These are phyloP conservation scores for Cutaneotrichosporon daszewskae DNA, from an alignment of 1,284 basidiomycete genomes.

Conservation along the genomic window DNA sequence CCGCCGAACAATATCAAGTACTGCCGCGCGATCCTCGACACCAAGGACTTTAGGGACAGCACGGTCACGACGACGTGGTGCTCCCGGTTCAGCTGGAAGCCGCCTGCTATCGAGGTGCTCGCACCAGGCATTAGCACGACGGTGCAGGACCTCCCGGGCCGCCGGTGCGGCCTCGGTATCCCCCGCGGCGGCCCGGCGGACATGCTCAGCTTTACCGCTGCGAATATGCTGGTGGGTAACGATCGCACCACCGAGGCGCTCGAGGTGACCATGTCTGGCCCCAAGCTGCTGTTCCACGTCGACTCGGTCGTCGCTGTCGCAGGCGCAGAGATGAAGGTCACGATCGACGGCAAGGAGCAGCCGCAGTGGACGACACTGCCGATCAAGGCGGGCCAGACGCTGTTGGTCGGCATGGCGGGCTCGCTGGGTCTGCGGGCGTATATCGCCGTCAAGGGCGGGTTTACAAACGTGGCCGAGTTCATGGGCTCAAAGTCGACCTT, in stretches of 20 bases:
- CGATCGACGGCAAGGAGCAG: constrained; percentile 49
- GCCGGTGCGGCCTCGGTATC: constrained; percentile 57
- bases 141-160: constrained; percentile 61
- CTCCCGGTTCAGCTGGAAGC: constrained; percentile 41
- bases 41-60: constrained; percentile 51
- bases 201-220: constrained; percentile 55
- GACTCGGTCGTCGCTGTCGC: constrained; percentile 56
- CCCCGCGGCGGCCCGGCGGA: constrained; percentile 68
- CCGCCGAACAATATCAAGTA: constrained; percentile 59
- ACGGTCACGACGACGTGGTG: constrained; percentile 55
- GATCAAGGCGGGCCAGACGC: constrained; percentile 51
- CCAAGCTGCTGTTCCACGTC: constrained; percentile 52
- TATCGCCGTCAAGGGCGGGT: constrained; percentile 57
- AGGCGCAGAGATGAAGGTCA: constrained; percentile 53
- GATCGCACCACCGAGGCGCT: constrained; percentile 54
- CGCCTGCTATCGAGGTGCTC: constrained; percentile 55
- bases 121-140: constrained; percentile 58
- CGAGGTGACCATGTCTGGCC: constrained; percentile 51
- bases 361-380: constrained; percentile 54
- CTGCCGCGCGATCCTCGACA: constrained; percentile 51
- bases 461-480: constrained; percentile 56
- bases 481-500: constrained; percentile 53
- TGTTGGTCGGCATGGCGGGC: constrained; percentile 48
- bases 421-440: constrained; percentile 57
- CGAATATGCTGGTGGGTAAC: constrained; percentile 62